Conservation (phyloP, 257 asterid genomes). For the Rehmannia glutinosa region DNA sequence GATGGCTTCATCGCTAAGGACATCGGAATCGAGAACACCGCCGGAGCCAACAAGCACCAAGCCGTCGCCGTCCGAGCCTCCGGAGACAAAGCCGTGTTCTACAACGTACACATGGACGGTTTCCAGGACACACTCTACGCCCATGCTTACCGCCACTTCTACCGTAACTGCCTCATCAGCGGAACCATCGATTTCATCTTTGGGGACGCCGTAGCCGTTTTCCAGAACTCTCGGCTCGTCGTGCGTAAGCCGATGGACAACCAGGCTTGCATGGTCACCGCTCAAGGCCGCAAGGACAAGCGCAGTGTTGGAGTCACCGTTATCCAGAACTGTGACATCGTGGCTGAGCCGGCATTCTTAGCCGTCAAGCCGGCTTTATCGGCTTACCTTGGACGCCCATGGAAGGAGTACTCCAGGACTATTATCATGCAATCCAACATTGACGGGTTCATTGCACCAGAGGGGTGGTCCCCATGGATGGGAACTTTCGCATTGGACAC, state of each 20-base stretch:
- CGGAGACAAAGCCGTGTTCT: constrained; percentile 51
- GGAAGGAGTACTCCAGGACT: constrained; percentile 78
- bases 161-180: constrained; percentile 54
- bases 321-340: constrained; percentile 44
- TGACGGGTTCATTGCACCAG: constrained; percentile 48
- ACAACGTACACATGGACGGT: constrained; percentile 64
- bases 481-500: constrained; percentile 57
- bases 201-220: constrained; percentile 64
- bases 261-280: constrained; percentile 85
- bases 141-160: constrained; percentile 69
- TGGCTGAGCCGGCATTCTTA: constrained; percentile 42
- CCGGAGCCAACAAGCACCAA: constrained; percentile 61
- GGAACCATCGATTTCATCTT: constrained; percentile 85
- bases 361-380: constrained; percentile 13
- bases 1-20: constrained; percentile 64
- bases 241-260: constrained; percentile 60
- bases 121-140: constrained; percentile 76
- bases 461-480: constrained; percentile 78
- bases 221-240: constrained; percentile 55
- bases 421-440: constrained; percentile 60
- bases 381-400: constrained; percentile 71
- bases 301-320: constrained; percentile 47
- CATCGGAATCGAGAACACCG: constrained; percentile 74
- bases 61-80: constrained; percentile 78
- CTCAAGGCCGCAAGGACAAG: constrained; percentile 71